These are phyloP conservation scores for Daldinia loculata DNA, from an alignment of 495 filamentous ascomycete species.

Conservation along the genomic window DNA sequence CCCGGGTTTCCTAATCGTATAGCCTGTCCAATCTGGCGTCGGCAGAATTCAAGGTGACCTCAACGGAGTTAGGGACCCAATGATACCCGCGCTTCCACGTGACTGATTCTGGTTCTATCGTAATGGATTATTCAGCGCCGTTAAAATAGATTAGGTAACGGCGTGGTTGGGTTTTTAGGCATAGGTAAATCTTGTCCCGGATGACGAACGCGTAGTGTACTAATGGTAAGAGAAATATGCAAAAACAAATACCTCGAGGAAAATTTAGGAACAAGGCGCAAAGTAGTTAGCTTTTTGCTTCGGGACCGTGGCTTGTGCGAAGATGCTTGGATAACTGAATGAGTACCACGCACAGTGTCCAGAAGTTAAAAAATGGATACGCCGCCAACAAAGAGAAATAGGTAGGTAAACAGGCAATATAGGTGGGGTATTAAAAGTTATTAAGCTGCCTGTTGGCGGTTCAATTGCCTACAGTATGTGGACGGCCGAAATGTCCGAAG, in stretches of 20 bases:
- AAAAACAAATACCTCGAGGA: slow-evolving; percentile 18
- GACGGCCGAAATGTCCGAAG: slow-evolving; percentile 42
- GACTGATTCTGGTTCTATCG: slow-evolving; percentile 24
- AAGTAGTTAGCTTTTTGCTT: slow-evolving; percentile 3
- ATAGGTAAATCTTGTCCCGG: slow-evolving; percentile 5
- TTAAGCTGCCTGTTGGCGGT: slow-evolving; percentile 23
- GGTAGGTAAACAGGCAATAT: background rate
- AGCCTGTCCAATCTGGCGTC: slow-evolving; percentile 34
- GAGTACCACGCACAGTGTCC: slow-evolving; percentile 35
- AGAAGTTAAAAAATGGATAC: background rate
- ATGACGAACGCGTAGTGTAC: slow-evolving; percentile 4
- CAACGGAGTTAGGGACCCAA: slow-evolving; percentile 30
- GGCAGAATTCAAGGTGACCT: slow-evolving; percentile 39
- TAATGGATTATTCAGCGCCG: slow-evolving; percentile 40
- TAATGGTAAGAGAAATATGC: slow-evolving; percentile 6
- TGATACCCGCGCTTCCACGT: slow-evolving; percentile 39
- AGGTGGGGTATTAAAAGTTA: slow-evolving; percentile 17
- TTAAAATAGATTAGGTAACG: background rate
- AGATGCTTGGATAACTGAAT: background rate
- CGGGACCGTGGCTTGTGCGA: slow-evolving; percentile 38
- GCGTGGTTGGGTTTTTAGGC: slow-evolving; percentile 1
- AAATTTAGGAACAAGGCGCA: slow-evolving; percentile 13
- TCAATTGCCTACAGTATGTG: slow-evolving; percentile 7
- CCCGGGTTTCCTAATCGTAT: slow-evolving; percentile 34
- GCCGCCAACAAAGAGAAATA: slow-evolving; percentile 25